A percentile compares a stretch with the other conserved stretches of the same genome.
Evolutionary conservation across 805 yeast genomes (phyloP).

Genomic region (Cyberlindnera sargentensis): DNA sequence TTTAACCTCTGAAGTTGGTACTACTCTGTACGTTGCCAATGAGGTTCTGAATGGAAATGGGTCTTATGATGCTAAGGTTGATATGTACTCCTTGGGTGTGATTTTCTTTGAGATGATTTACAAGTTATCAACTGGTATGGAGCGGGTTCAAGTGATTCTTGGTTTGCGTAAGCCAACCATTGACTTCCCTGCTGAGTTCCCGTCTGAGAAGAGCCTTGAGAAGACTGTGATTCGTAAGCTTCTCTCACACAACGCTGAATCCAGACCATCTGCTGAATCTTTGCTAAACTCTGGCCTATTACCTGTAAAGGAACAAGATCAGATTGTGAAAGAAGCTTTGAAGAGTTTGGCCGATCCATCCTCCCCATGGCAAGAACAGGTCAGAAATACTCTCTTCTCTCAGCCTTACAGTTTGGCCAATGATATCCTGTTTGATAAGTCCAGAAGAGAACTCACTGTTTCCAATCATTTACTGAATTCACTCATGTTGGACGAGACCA

Average conservation of each 20-base stretch:
- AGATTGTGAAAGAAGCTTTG: conserved; percentile 80
- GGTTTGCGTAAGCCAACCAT: conserved; percentile 52
- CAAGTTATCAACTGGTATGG: conserved; percentile 87
- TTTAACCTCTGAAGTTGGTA: conserved; percentile 88
- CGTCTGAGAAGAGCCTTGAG: conserved; percentile 47
- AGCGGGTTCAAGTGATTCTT: conserved; percentile 68
- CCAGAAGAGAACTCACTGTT: conserved; percentile 22
- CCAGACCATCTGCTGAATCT: conserved; percentile 74
- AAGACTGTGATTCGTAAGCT: conserved; percentile 58
- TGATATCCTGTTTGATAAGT: conserved; percentile 72
- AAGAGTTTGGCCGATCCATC: conserved; percentile 82
- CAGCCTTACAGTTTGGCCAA: conserved; percentile 82
- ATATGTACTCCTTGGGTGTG: conserved; percentile 90
- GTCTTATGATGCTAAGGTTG: conserved; percentile 88
- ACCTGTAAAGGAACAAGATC: conserved; percentile 88
- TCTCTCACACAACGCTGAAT: conserved; percentile 70
- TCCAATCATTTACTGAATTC: conserved; percentile 51
- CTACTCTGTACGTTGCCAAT: conserved; percentile 85
- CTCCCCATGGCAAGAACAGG: conserved; percentile 92
- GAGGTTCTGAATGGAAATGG: conserved; percentile 74
- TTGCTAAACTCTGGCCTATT: conserved; percentile 74
- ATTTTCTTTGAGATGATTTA: conserved; percentile 95
- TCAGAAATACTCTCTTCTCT: conserved; percentile 75
- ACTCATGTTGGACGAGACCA: conserved; percentile 53
- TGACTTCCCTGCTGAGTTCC: conserved; percentile 67